phyloP scores from a whole-genome alignment of 1,284 basidiomycete species.

The Fomes fomentarius region DNA sequence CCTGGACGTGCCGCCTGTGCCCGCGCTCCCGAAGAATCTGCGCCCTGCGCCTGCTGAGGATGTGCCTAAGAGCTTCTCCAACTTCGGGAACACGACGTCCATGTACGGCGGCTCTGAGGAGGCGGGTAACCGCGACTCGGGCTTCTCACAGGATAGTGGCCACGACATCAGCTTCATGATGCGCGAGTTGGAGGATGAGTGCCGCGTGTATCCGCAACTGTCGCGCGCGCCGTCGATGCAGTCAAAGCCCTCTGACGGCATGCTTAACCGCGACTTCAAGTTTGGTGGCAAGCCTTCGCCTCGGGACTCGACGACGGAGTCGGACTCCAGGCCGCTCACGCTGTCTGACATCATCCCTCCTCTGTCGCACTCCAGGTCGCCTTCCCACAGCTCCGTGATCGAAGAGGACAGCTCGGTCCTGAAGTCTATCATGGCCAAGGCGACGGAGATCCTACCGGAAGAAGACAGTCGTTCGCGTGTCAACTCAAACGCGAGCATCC shows the following conservation, averaged over 20 bases:
- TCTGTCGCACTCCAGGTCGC: constrained; percentile 53
- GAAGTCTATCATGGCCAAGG: constrained; percentile 61
- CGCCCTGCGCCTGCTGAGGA: constrained; percentile 25
- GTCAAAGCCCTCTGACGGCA: constrained; percentile 60
- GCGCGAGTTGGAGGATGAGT: constrained; percentile 32
- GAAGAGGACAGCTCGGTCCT: constrained; percentile 60
- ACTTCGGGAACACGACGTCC: constrained; percentile 24
- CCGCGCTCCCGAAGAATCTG: constrained; percentile 39
- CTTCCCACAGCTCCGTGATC: constrained; percentile 38
- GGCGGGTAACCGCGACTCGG: constrained; percentile 21
- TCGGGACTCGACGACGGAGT: constrained; percentile 24
- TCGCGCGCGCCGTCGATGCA: constrained; percentile 33
- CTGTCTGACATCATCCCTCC: constrained; percentile 78
- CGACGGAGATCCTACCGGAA: constrained; percentile 33
- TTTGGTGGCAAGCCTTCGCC: constrained; percentile 62
- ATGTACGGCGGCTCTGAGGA: constrained; percentile 19
- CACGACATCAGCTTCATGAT: constrained; percentile 29
- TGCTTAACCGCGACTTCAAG: constrained; percentile 70
- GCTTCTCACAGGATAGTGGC: constrained; percentile 25
- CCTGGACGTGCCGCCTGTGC: constrained; percentile 42
- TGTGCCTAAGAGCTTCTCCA: constrained; percentile 29
- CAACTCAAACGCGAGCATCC: constrained; percentile 50
- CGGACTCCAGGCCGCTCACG: constrained; percentile 46
- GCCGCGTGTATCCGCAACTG: constrained; percentile 27
- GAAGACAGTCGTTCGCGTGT: constrained; percentile 37